phyloP scores from a whole-genome alignment of 78 protist species.

The Acrasis kona region DNA sequence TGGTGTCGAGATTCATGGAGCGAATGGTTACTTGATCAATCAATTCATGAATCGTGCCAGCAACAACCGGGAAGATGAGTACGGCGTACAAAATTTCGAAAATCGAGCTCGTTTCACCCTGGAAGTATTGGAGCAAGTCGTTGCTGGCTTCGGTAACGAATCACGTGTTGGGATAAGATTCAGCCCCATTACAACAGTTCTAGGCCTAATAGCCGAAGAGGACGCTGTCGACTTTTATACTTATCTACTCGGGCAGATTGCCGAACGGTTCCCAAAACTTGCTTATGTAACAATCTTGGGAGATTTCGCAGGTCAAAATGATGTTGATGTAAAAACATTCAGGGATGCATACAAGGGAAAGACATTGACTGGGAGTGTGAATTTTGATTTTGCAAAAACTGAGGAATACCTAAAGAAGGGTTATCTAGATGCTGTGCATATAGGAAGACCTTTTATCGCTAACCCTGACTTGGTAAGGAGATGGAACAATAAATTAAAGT shows the following conservation, averaged over 20 bases:
- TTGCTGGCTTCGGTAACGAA: too few species aligned
- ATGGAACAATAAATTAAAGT: background rate
- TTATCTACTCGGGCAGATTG: too few species aligned
- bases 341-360: background rate
- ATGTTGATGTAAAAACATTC: background rate
- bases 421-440: background rate
- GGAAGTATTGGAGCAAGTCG: conserved; percentile 13
- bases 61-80: conserved; percentile 50
- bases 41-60: conserved; percentile 32
- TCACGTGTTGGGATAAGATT: too few species aligned
- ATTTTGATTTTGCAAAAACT: background rate
- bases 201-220: too few species aligned
- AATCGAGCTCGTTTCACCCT: conserved; percentile 40
- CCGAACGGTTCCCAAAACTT: too few species aligned
- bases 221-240: too few species aligned
- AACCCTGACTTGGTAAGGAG: conserved; percentile 22
- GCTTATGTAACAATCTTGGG: too few species aligned
- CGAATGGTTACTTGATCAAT: conserved; percentile 58
- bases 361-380: background rate
- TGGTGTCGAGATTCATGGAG: conserved; percentile 63
- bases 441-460: background rate
- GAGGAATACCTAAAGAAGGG: background rate
- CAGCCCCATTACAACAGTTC: too few species aligned
- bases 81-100: conserved; percentile 49
- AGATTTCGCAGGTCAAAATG: too few species aligned